These are phyloP conservation scores for Penicillium sp. DNA, from an alignment of 2,329 filamentous ascomycete species.

Conservation along the genomic window DNA sequence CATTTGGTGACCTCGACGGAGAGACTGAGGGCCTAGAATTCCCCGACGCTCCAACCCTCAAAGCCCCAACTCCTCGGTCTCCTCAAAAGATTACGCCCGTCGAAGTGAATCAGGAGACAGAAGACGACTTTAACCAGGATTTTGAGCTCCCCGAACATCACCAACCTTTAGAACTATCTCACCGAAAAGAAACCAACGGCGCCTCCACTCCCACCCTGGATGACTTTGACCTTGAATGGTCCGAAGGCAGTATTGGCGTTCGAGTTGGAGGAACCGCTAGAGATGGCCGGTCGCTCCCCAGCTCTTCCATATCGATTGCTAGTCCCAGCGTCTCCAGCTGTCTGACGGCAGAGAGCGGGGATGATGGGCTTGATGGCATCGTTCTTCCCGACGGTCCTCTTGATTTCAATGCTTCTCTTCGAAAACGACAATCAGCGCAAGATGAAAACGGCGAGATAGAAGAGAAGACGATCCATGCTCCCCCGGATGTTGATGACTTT, in stretches of 20 bases:
- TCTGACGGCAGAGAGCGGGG: constrained; percentile 87
- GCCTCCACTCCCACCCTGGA: constrained; percentile 65
- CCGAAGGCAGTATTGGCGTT: constrained; percentile 88
- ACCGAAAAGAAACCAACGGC: constrained; percentile 61
- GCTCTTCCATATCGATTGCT: constrained; percentile 83
- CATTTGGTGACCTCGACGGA: constrained; percentile 66
- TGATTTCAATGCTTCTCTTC: constrained; percentile 77
- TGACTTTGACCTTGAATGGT: constrained; percentile 82
- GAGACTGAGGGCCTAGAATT: constrained; percentile 62
- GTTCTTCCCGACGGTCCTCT: constrained; percentile 80
- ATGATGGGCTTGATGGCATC: constrained; percentile 88
- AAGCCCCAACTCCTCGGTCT: constrained; percentile 61
- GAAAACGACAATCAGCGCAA: constrained; percentile 63
- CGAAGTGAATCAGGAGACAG: constrained; percentile 46
- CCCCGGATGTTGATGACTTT: constrained; percentile 67
- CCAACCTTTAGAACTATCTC: constrained; percentile 62
- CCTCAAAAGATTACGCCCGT: constrained; percentile 53
- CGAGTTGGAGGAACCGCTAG: constrained; percentile 83
- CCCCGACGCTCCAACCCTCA: constrained; percentile 67
- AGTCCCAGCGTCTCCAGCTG: constrained; percentile 93
- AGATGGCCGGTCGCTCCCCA: constrained; percentile 76
- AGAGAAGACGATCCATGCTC: constrained; percentile 19
- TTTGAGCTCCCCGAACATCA: constrained; percentile 70
- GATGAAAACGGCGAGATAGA: constrained; percentile 33
- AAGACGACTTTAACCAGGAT: constrained; percentile 72